Evolutionary conservation across 148 eudicot species (phyloP), one percentile per base, ranked within the genome.

Genomic region (Polygonum aviculare): DNA sequence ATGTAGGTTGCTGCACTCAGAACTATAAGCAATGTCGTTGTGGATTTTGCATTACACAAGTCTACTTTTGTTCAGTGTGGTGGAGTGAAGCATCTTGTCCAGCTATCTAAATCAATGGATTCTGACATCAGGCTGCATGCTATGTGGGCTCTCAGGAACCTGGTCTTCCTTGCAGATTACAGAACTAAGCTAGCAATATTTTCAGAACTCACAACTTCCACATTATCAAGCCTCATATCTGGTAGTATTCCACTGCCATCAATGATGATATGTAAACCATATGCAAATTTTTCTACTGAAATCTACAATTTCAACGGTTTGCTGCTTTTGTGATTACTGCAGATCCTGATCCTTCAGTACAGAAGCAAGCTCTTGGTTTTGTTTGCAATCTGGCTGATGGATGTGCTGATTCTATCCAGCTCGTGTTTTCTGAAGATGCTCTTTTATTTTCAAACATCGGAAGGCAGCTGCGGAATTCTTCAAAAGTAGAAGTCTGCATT

Each of bases 291-390:
- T 19, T 40, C 31, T 55, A 38, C 39, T 74, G 75, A 75, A 12
- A 9, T 75, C 2, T 62, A 22, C 1, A 21, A 31, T 18, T 40
- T 40, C 4, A 50, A 15, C 21, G 48, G 77, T 49, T 45, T 65
- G 48, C 52, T 69, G 52, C 9, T 63, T 75, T 35, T 31, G 26
- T 75, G 57, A 65, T 36, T 22, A 10, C 47, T 79, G 74, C 87
- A 96, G 99, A 96, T 79, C 87, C 90, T 45, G 97, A 91, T 82
- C 86, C 93, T 36, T 81, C 87, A 74, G 94, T 96, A 74, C 99
- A 96, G 86, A 97, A 88, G 87, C 99, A 93, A 87, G 93, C 98
- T 78, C 82, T 96, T 77, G 90, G 88, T 69, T 83, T 96, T 76
- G 84, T 90, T 60, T 84, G 99, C 57, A 93, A 93, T 84, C 89